Conservation (phyloP, 108 stramenopile genomes). For the Nitzschia sp. region DNA sequence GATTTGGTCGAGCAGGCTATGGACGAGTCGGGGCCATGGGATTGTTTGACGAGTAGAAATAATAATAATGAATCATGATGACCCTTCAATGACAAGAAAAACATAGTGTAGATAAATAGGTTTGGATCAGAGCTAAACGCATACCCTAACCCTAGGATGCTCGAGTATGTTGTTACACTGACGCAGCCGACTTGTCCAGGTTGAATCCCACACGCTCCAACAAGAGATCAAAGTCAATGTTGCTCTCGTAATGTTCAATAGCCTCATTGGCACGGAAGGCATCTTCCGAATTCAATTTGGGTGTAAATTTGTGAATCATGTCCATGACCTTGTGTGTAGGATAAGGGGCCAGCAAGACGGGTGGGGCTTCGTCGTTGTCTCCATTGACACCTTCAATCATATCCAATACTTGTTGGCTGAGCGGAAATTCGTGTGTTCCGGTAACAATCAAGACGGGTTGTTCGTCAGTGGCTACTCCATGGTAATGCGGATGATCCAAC, state of each 20-base stretch:
- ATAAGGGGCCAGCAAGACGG: slow-evolving; percentile 52
- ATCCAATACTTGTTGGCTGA: slow-evolving; percentile 52
- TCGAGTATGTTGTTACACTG: too few species aligned
- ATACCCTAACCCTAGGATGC: too few species aligned
- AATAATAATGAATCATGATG: neutral
- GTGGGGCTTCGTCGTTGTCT: slow-evolving; percentile 22
- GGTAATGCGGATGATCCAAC: slow-evolving; percentile 50
- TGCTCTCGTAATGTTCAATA: slow-evolving; percentile 81
- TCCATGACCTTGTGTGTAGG: slow-evolving; percentile 72
- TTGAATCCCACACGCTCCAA: slow-evolving; percentile 44
- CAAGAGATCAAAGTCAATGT: slow-evolving; percentile 86
- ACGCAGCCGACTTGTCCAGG: neutral
- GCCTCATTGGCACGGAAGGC: slow-evolving; percentile 59
- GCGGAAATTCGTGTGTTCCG: slow-evolving; percentile 57
- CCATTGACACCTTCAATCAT: slow-evolving; percentile 50
- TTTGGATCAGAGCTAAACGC: too few species aligned
- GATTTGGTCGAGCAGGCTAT: slow-evolving; percentile 56
- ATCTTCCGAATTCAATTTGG: slow-evolving; percentile 84
- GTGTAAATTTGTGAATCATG: slow-evolving; percentile 66
- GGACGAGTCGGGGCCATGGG: slow-evolving; percentile 22
- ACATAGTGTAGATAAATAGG: too few species aligned
- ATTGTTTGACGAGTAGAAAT: neutral
- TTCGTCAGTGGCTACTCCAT: slow-evolving; percentile 9
- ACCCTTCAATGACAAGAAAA: too few species aligned
- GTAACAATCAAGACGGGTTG: slow-evolving; percentile 74